Base-by-base conservation (phyloP, 257 asterid species). In the Gardenia jasminoides region DNA sequence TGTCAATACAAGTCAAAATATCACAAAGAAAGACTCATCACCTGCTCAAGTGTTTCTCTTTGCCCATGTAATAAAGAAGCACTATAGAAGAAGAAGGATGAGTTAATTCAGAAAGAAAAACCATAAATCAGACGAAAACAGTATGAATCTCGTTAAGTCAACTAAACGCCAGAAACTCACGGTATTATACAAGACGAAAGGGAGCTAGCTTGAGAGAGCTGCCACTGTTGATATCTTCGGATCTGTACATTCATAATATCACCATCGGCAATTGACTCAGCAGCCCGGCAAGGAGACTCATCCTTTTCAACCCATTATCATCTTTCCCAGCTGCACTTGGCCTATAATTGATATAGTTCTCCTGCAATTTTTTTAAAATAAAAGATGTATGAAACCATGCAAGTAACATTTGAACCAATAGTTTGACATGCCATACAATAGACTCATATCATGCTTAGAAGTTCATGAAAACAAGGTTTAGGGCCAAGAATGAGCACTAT, bases 241-340 rank as follows among this genome's bases (percentile, higher is more conserved):
- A 96, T 93, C 87, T 96, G 99, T 72, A 93, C 97, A 82, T 93
- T 93, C 59, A 96, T 81, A 76, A 96, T 89, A 88, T 96, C 99
- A 72, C 99, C 98, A 86, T 96, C 92, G 48, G 95, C 99, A 83
- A 96, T 93, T 67, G 99, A 96, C 86, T 96, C 98, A 30, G 98
- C 99, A 82, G 98, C 94, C 72, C 82, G 89, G 98, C 97, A 75
- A 93, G 81, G 72, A 90, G 77, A 77, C 59, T 84, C 96, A 96
- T 84, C 84, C 97, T 87, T 84, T 91, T 93, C 90, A 92, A 70
- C 72, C 91, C 98, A 80, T 83, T 86, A 80, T 93, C 97, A 88
- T 93, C 97, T 87, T 88, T 90, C 81, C 89, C 92, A 33, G 75
- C 86, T 76, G 92, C 82, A 82, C 90, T 92, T 80, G 99, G 99